Evolutionary conservation across 1,284 basidiomycete genomes (phyloP), one percentile per base, ranked within the genome.

Genomic region (Grifola frondosa): DNA sequence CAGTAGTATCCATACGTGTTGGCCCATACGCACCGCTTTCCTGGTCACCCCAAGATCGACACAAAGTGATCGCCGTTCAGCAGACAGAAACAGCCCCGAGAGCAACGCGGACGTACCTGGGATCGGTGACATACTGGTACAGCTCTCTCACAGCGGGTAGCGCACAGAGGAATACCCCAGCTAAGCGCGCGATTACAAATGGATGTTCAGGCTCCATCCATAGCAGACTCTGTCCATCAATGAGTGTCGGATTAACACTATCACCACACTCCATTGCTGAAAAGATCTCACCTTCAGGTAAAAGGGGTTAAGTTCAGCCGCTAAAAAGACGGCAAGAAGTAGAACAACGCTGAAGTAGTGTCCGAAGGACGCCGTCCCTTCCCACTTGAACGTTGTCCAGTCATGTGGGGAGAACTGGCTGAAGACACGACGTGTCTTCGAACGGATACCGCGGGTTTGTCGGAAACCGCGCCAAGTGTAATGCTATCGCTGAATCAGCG

Each of bases 201-300:
- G 87, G 88, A 62, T 91, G 88, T 59, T 89, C 84, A 22, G 89
- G 89, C 56, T 91, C 87, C 80, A 92, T 86, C 88, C 89, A 91
- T 28, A 91, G 70, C 45, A 92, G 67, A 38, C 75, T 77, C 82
- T 87, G 59, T 16, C 36, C 31, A 34, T 34, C 43, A 37, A 54
- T 47, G 40, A 45, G 20, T 30, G 28, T 44, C 20, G 31, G 29
- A 30, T 16, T 20, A 24, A 30, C 34, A 44, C 37, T 12, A 39
- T 44, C 36, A 38, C 42, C 42, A 42, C 46, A n/a, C n/a, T n/a
- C n/a, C n/a, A n/a, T n/a, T n/a, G n/a, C n/a, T 51, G 38, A 36
- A 30, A 36, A 37, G 37, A 46, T 54, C 64, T 45, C 50, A 81
- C 86, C 74, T 91, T 91, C 37, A 91, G 68, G 66, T 91, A 91